Conservation (phyloP, 2,329 filamentous ascomycete genomes). For the Lasiodiplodia gonubiensis region DNA sequence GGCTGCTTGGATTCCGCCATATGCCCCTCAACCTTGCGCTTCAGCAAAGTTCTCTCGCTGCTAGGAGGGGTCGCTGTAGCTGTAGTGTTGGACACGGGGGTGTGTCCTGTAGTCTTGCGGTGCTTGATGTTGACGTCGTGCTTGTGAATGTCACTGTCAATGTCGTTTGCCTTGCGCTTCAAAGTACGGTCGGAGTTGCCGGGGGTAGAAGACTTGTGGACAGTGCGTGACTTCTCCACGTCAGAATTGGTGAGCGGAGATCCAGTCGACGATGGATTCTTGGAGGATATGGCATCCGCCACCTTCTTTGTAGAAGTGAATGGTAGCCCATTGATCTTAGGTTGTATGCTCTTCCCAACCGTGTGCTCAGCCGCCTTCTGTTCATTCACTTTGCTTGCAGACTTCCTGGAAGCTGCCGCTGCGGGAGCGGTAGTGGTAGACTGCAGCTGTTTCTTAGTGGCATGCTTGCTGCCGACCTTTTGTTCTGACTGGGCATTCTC, state of each 20-base stretch:
- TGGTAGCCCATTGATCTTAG: constrained; percentile 23
- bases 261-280: constrained; percentile 67
- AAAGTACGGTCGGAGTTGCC: constrained; percentile 43
- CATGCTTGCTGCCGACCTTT: constrained; percentile 28
- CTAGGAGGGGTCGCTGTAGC: constrained; percentile 39
- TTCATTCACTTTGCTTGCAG: not conserved
- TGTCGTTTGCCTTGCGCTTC: constrained; percentile 50
- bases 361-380: not conserved
- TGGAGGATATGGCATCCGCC: constrained; percentile 57
- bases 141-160: constrained; percentile 46
- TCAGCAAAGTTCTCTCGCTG: constrained; percentile 42
- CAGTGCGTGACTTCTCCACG: constrained; percentile 53
- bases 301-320: constrained; percentile 27
- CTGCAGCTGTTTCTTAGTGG: constrained; percentile 17
- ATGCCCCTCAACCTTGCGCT: constrained; percentile 53
- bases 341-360: constrained; percentile 8
- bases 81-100: constrained; percentile 40
- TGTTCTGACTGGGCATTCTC: constrained; percentile 31
- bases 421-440: not conserved
- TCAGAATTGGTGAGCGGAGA: constrained; percentile 68
- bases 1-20: constrained; percentile 31
- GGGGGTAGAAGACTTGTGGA: constrained; percentile 44
- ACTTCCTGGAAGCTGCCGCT: not conserved
- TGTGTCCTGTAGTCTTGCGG: constrained; percentile 38
- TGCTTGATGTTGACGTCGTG: constrained; percentile 44